Conservation (phyloP, 257 asterid genomes). For the Knoxia roxburghii region DNA sequence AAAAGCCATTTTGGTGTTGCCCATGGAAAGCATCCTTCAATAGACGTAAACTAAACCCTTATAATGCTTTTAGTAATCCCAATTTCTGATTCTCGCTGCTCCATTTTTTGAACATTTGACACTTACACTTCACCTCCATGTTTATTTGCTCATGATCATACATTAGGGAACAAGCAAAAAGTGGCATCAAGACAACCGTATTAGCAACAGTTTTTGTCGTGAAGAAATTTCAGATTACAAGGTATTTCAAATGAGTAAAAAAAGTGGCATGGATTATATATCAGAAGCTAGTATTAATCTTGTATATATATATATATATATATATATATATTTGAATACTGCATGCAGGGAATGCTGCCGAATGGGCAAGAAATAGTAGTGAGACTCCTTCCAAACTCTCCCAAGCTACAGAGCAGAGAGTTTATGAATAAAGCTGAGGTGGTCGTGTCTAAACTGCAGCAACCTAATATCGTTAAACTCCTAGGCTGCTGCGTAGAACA, state of each 20-base stretch:
- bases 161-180: neutral
- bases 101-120: neutral
- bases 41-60: constrained; percentile 2
- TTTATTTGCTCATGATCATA: neutral
- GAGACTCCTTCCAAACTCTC: neutral
- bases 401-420: neutral
- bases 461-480: neutral
- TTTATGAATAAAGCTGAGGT: neutral
- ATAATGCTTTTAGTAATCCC: no score
- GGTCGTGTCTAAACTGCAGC: constrained; percentile 1
- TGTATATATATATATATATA: no score
- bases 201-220: neutral
- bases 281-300: neutral
- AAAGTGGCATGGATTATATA: neutral
- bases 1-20: constrained; percentile 1
- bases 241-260: neutral
- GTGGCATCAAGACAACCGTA: neutral
- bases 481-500: constrained; percentile 11
- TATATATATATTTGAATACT: no score
- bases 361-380: constrained; percentile 11
- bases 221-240: neutral
- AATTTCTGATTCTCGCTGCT: neutral
- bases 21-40: constrained; percentile 2
- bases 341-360: constrained; percentile 3
- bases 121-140: neutral